Percentiles rank a stretch among this genome's conserved stretches.
phyloP scores from a whole-genome alignment of 2,329 filamentous ascomycete genomes.

The Conoideocrella luteorostrata region DNA sequence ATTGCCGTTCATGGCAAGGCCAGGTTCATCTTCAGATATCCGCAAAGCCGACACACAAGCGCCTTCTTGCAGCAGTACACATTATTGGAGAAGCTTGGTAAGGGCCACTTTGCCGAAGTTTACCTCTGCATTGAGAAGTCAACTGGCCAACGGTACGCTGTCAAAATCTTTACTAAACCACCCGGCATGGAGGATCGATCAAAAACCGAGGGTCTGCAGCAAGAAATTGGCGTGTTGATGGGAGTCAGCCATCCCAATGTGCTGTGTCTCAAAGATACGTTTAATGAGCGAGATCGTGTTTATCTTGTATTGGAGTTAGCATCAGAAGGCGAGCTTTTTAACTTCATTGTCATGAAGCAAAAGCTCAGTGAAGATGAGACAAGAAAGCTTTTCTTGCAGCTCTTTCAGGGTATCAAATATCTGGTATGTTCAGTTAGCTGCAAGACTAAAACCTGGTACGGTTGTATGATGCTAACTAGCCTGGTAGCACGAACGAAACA shows the following conservation, averaged over 20 bases:
- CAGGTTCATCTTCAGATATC: conserved; percentile 88
- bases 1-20: conserved; percentile 80
- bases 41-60: conserved; percentile 64
- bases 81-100: conserved; percentile 77
- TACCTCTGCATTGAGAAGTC: conserved; percentile 84
- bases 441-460: too few species aligned
- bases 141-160: conserved; percentile 76
- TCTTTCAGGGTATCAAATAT: conserved; percentile 94
- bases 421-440: conserved; percentile 67
- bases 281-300: conserved; percentile 83
- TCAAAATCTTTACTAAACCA: conserved; percentile 90
- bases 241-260: conserved; percentile 93
- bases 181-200: conserved; percentile 75
- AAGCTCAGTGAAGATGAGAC: conserved; percentile 81
- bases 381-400: conserved; percentile 79
- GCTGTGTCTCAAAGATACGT: conserved; percentile 89
- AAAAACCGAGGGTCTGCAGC: conserved; percentile 79
- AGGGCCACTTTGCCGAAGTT: conserved; percentile 92
- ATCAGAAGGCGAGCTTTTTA: conserved; percentile 90
- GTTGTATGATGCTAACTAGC: too few species aligned
- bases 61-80: conserved; percentile 83
- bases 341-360: conserved; percentile 84
- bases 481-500: conserved; percentile 86
- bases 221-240: conserved; percentile 96
- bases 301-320: conserved; percentile 90